Evolutionary conservation across 768 basidiomycete species (phyloP), one percentile per base, ranked within the genome.

Genomic region (Porpolomopsis calyptriformis): DNA sequence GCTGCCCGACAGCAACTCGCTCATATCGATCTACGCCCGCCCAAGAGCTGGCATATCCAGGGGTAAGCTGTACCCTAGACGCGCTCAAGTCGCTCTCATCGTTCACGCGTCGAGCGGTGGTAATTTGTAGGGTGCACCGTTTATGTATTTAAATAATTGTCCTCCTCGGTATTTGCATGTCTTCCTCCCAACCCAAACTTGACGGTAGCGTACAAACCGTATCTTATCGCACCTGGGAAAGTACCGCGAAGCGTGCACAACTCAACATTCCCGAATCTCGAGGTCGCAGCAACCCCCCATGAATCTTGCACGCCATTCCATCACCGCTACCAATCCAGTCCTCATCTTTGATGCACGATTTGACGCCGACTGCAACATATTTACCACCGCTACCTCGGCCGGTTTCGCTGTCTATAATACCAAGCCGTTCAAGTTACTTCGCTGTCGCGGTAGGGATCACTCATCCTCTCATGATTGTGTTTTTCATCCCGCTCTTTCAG

Each of bases 231-330:
- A 7, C 29, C 29, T 31, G 29, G 14, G 7, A 7, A 7, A 14
- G 29, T 31, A 7, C 7, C 14, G 29, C 14, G 29, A 7, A 7
- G 14, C 29, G 29, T 14, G 14, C 7, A 7, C 29, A 31, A 7
- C 29, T 7, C 7, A 7, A 31, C 29, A 7, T 14, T 31, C 29
- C 29, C 29, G 7, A 7, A 31, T 31, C 29, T n/a, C n/a, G n/a
- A n/a, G n/a, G n/a, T n/a, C n/a, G 10, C 23, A 14, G 20, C 23
- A 11, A 25, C 7, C 41, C 54, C 65, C 67, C 67, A 91, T 91
- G 87, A 88, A 91, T 72, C 71, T 90, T 58, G 86, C 80, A 55
- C 79, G 88, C 57, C 84, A 87, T 61, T 80, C 82, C 29, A 88
- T 91, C 66, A 78, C 82, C 50, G 67, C 86, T 19, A 82, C 85